Evolutionary conservation across 1,139 yeast species (phyloP).

Genomic region (Arxiozyma slooffiae): DNA sequence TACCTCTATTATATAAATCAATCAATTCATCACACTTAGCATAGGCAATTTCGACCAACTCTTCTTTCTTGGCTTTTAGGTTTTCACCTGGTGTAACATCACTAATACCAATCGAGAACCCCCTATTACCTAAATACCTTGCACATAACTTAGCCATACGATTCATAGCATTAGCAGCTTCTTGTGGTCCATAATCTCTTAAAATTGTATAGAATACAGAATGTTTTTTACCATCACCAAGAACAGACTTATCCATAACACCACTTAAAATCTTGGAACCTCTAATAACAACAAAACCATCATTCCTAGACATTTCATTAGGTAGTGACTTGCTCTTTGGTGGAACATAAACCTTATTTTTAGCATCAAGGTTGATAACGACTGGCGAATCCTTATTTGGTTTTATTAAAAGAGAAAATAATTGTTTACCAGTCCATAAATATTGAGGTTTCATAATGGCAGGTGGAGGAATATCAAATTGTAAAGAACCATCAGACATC

Average conservation of each 20-base stretch:
- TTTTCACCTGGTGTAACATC: slow-evolving; percentile 92
- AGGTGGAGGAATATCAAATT: slow-evolving; percentile 93
- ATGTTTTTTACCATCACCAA: slow-evolving; percentile 97
- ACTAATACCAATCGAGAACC: slow-evolving; percentile 93
- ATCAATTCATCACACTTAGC: slow-evolving; percentile 87
- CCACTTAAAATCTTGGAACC: slow-evolving; percentile 87
- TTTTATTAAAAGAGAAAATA: slow-evolving; percentile 74
- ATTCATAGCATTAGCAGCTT: slow-evolving; percentile 94
- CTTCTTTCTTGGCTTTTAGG: slow-evolving; percentile 69
- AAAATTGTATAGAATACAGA: slow-evolving; percentile 91
- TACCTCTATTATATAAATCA: slow-evolving; percentile 68
- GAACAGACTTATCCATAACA: slow-evolving; percentile 89
- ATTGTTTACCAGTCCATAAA: slow-evolving; percentile 97
- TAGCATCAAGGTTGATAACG: slow-evolving; percentile 84
- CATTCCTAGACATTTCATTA: slow-evolving; percentile 94
- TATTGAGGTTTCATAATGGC: slow-evolving; percentile 79
- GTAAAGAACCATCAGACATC: slow-evolving; percentile 90
- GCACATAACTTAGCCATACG: slow-evolving; percentile 98
- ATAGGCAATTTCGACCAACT: slow-evolving; percentile 85
- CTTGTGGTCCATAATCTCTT: slow-evolving; percentile 91
- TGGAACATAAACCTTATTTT: slow-evolving; percentile 74
- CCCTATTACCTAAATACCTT: slow-evolving; percentile 84
- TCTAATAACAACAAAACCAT: slow-evolving; percentile 83
- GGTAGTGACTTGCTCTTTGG: slow-evolving; percentile 63
- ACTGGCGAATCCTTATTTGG: slow-evolving; percentile 74